Conservation (phyloP, 2,329 filamentous ascomycete genomes). For the Phialophora verrucosa region DNA sequence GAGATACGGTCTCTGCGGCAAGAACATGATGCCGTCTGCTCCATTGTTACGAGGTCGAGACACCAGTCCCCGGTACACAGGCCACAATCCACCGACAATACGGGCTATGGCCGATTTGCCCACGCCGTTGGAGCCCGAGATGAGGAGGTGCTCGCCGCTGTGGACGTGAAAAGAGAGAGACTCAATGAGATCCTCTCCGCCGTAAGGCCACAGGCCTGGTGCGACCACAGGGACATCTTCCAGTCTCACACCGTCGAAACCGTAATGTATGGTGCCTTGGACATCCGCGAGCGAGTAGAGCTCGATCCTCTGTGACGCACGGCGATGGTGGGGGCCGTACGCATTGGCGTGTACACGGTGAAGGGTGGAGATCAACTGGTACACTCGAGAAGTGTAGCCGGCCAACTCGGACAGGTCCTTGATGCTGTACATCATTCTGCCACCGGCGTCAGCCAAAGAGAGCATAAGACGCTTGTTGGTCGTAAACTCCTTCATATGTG, state of each 20-base stretch:
- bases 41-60: constrained; percentile 81
- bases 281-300: constrained; percentile 88
- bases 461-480: constrained; percentile 99
- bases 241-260: constrained; percentile 90
- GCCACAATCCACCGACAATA: constrained; percentile 91
- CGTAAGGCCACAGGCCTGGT: constrained; percentile 83
- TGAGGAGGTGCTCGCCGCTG: constrained; percentile 88
- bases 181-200: constrained; percentile 89
- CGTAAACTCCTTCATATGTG: constrained; percentile 97
- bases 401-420: constrained; percentile 96
- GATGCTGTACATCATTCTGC: constrained; percentile 99
- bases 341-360: constrained; percentile 91
- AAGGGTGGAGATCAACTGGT: constrained; percentile 91
- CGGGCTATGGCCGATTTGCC: constrained; percentile 90
- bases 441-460: constrained; percentile 92
- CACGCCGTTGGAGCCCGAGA: constrained; percentile 92
- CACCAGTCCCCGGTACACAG: constrained; percentile 89
- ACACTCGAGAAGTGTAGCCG: constrained; percentile 93
- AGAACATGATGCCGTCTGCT: constrained; percentile 95
- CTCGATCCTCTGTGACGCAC: constrained; percentile 65
- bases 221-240: constrained; percentile 94
- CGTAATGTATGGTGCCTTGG: constrained; percentile 90
- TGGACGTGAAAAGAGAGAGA: constrained; percentile 87
- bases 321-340: constrained; percentile 69
- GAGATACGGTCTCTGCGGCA: constrained; percentile 91